phyloP scores from a whole-genome alignment of 352 stramenopile species.

The Globisporangium spinosum region DNA sequence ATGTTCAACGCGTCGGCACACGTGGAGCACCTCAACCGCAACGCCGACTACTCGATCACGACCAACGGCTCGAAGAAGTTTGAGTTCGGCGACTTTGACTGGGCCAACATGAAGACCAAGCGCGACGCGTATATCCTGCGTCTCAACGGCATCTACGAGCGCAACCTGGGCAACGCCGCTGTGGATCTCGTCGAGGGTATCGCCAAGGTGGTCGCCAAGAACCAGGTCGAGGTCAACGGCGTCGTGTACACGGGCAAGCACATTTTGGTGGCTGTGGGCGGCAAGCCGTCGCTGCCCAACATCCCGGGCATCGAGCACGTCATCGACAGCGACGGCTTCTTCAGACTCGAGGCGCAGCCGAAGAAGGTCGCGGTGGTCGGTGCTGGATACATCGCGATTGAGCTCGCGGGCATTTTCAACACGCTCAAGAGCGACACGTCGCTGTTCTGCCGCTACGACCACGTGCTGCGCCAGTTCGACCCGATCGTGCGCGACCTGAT shows the following conservation, averaged over 20 bases:
- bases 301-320: constrained; percentile 90
- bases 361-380: constrained; percentile 92
- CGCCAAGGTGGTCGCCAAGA: constrained; percentile 81
- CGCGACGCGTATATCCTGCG: constrained; percentile 93
- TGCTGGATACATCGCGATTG: constrained; percentile 96
- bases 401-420: constrained; percentile 95
- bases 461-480: constrained; percentile 90
- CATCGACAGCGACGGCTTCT: constrained; percentile 97
- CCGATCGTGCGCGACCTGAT: constrained; percentile 76
- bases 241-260: constrained; percentile 82
- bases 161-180: constrained; percentile 89
- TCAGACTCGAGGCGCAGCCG: constrained; percentile 91
- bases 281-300: constrained; percentile 77
- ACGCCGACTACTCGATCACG: constrained; percentile 68
- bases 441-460: constrained; percentile 86
- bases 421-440: constrained; percentile 90
- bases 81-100: constrained; percentile 75
- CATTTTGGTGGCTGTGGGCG: constrained; percentile 94
- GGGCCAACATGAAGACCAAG: constrained; percentile 88
- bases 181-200: constrained; percentile 88
- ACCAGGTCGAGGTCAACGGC: constrained; percentile 82
- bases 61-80: constrained; percentile 24
- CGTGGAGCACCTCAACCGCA: constrained; percentile 69
- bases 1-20: constrained; percentile 92
- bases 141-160: constrained; percentile 96